phyloP scores from a whole-genome alignment of 441 rosid species.

The Pelargonium exstipulatum region DNA sequence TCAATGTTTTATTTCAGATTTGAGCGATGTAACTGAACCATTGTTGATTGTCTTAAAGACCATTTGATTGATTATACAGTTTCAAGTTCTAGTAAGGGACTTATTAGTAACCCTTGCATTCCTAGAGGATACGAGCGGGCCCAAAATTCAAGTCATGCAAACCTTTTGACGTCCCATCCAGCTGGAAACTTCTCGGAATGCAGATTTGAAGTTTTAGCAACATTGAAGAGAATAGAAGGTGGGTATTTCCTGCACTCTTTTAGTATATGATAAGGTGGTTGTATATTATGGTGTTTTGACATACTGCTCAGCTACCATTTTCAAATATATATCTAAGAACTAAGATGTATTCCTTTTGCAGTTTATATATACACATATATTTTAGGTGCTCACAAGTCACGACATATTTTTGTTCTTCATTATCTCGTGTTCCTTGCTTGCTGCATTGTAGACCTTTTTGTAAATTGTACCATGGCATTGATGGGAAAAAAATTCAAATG shows the following conservation, averaged over 20 bases:
- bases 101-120: slow-evolving; percentile 32
- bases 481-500: background rate
- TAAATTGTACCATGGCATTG: background rate
- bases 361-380: too few species aligned
- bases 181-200: slow-evolving; percentile 43
- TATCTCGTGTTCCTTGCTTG: background rate
- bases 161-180: slow-evolving; percentile 24
- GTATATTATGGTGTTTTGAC: background rate
- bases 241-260: background rate
- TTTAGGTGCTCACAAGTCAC: background rate
- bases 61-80: slow-evolving; percentile 25
- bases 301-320: background rate
- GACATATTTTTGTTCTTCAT: background rate
- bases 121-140: slow-evolving; percentile 33
- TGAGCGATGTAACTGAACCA: slow-evolving; percentile 10
- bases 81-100: slow-evolving; percentile 15
- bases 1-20: background rate
- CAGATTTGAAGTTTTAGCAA: slow-evolving; percentile 31
- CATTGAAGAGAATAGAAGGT: slow-evolving; percentile 36
- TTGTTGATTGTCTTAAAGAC: slow-evolving; percentile 4
- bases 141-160: slow-evolving; percentile 20
- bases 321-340: too few species aligned
- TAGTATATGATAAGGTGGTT: background rate
- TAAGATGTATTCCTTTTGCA: background rate
- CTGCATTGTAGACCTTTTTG: background rate